phyloP scores from a whole-genome alignment of 2,329 filamentous ascomycete species.

The Ilyonectria mors-panacis region DNA sequence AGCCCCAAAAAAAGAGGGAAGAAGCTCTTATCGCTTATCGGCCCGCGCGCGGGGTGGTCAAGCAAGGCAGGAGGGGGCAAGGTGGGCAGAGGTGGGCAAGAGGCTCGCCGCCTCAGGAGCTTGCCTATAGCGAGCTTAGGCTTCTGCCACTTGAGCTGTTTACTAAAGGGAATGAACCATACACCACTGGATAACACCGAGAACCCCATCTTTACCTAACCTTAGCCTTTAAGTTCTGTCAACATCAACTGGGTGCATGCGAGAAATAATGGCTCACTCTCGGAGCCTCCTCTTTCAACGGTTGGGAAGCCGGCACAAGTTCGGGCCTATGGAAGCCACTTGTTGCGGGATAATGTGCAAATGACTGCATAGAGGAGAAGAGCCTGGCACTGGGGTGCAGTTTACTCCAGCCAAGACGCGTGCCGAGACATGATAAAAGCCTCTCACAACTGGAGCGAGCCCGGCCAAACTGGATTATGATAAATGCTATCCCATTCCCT shows the following conservation, averaged over 20 bases:
- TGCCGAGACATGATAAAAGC: conserved; percentile 38
- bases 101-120: conserved; percentile 6
- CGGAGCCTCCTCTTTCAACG: conserved; percentile 14
- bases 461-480: conserved; percentile 14
- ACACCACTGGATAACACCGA: conserved; percentile 23
- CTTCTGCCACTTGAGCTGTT: conserved; percentile 17
- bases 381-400: conserved; percentile 5
- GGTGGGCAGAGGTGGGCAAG: background rate
- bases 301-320: conserved; percentile 13
- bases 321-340: conserved; percentile 22
- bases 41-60: conserved; percentile 41
- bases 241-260: conserved; percentile 13
- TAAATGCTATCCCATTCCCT: conserved; percentile 15
- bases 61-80: background rate
- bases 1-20: conserved; percentile 33
- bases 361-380: conserved; percentile 1
- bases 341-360: conserved; percentile 22
- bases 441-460: conserved; percentile 25
- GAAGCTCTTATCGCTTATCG: conserved; percentile 50
- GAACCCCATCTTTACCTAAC: conserved; percentile 22
- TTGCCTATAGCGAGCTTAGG: conserved; percentile 18
- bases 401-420: conserved; percentile 6
- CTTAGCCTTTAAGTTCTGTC: conserved; percentile 9
- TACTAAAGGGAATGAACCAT: conserved; percentile 26
- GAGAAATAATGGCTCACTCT: conserved; percentile 31